phyloP scores from a whole-genome alignment of 78 protist species.

The Cyanophora paradoxa region DNA sequence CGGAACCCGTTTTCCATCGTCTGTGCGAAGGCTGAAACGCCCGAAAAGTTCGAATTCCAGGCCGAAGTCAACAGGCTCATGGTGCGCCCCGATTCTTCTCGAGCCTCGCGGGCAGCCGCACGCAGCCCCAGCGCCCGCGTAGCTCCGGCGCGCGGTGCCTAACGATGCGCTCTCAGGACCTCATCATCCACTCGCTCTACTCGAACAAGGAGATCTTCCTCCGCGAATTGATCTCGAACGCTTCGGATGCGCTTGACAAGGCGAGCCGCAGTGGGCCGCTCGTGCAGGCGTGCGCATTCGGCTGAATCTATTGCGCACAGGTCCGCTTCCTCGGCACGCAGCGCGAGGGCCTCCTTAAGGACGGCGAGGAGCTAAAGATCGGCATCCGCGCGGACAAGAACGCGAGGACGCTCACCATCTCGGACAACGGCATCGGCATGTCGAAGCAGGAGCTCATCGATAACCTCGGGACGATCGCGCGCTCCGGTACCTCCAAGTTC shows the following conservation, averaged over 20 bases:
- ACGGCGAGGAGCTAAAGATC: no score
- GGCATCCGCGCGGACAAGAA: slow-evolving; percentile 21
- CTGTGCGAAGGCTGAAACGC: no score
- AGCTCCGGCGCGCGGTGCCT: neutral
- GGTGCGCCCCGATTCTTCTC: no score
- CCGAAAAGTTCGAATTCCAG: slow-evolving; percentile 62
- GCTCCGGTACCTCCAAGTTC: slow-evolving; percentile 75
- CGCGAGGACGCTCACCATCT: slow-evolving; percentile 14
- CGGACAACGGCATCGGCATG: slow-evolving; percentile 54
- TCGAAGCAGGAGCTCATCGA: slow-evolving; percentile 23
- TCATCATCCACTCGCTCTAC: slow-evolving; percentile 94
- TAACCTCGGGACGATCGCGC: slow-evolving; percentile 80
- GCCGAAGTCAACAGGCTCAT: slow-evolving; percentile 78
- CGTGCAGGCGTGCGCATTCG: neutral
- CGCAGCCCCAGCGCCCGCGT: no score
- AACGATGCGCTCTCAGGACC: no score
- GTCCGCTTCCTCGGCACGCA: no score
- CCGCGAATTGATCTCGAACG: slow-evolving; percentile 94
- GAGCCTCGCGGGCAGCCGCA: no score
- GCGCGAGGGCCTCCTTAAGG: no score
- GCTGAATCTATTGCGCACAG: neutral
- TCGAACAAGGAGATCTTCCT: slow-evolving; percentile 92
- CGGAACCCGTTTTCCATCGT: no score
- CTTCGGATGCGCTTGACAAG: slow-evolving; percentile 62
- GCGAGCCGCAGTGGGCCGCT: slow-evolving; percentile 47